Base-by-base conservation (phyloP, 192 early-diverging fungal species). In the Gaertneriomyces sp. region DNA sequence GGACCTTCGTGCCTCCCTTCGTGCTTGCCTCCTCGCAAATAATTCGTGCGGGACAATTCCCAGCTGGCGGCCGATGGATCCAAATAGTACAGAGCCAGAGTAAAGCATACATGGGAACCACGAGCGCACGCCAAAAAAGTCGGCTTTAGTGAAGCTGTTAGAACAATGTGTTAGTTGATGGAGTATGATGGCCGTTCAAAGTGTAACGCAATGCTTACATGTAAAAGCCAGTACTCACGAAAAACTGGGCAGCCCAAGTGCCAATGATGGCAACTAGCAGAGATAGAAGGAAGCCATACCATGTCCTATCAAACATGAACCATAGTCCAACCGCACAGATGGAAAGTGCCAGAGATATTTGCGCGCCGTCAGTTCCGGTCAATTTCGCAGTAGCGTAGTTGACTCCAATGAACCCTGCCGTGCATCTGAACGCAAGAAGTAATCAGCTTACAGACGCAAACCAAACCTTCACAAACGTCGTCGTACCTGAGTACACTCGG, bases 261-360 rank as follows among this genome's bases (percentile, higher is more conserved):
- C 87, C 89, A 52, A 88, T 61, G 40, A 72, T 72, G 2, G 82
- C 78, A 8, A 89, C 75, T 8, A 70, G 66, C 16, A 71, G 19
- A 25, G 85, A 82, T 39, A 88, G 65, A 39, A 81, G 11, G 58
- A 89, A 88, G 58, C 89, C 89, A 57, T 88, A 85, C 46, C 70
- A 50, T 7, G 87, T 89, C 46, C 85, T 55, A 68, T 90, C 89
- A 80, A 90, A 90, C 39, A 88, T 53, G 64, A 88, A 82, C 89
- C 89, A 90, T 39, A 89, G 64, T 40, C 75, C 87, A 10, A 85
- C 55, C 20, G 81, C 79, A 17, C 87, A 79, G 42, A 90, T 42
- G 1, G 79, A 79, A 25, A 86, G 58, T 14, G 83, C 81, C 14
- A 84, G 67, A 41, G 79, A 87, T 12, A 88, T 81, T 53, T 89